These are phyloP conservation scores for Eimeria zaria DNA, from an alignment of 169 alveolate genomes.

Conservation along the genomic window DNA sequence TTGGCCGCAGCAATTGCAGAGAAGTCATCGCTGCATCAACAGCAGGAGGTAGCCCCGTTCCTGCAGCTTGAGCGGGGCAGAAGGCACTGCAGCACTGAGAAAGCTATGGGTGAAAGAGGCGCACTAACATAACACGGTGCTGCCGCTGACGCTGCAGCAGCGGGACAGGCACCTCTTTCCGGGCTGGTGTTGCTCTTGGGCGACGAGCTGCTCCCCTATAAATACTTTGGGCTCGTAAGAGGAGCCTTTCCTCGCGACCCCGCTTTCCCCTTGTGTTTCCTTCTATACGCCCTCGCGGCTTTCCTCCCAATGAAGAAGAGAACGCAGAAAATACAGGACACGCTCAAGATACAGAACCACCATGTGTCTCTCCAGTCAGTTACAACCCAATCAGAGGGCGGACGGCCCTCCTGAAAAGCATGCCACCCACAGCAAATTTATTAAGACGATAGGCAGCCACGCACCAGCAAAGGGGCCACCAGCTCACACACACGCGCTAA, in stretches of 20 bases:
- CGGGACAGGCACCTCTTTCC: not conserved
- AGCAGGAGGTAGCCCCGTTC: not conserved
- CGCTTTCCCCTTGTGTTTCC: not conserved
- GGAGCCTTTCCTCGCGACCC: conserved; percentile 20
- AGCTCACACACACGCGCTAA: not conserved
- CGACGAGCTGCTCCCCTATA: not conserved
- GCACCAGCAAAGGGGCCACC: not conserved
- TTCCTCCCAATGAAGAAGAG: conserved; percentile 14
- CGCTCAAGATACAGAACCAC: conserved; percentile 21
- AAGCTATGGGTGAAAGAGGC: not conserved
- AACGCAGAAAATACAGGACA: conserved; percentile 16
- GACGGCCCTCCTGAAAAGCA: conserved; percentile 20
- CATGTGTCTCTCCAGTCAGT: conserved; percentile 63
- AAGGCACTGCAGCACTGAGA: not conserved
- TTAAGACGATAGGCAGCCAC: not conserved
- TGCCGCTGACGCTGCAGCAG: conserved; percentile 35
- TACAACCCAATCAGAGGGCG: not conserved
- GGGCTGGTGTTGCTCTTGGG: conserved; percentile 25
- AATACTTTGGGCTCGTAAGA: conserved; percentile 30
- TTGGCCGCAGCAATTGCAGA: not conserved
- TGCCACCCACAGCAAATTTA: not conserved
- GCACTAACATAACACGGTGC: not conserved
- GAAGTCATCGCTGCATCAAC: not conserved
- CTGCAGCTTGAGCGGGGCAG: not conserved
- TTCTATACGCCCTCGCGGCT: conserved; percentile 54